Conservation (phyloP, 176 grass and related monocot genomes). For the Puya raimondii region DNA sequence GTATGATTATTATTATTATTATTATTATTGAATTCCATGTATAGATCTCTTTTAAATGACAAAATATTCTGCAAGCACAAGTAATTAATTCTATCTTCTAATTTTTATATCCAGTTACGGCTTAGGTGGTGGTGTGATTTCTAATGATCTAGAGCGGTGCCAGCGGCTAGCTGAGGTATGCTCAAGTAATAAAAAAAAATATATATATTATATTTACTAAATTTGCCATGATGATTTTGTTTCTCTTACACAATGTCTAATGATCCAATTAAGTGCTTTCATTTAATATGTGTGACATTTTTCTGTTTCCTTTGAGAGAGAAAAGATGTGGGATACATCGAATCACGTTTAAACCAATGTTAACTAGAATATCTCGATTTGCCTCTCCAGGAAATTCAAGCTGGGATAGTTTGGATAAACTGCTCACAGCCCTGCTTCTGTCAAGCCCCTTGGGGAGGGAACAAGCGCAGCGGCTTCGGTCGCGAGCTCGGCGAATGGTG, state of each 20-base stretch:
- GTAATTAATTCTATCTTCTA: constrained; percentile 7
- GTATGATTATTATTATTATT: constrained; percentile 27
- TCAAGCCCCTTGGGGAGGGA: constrained; percentile 96
- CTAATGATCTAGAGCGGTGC: constrained; percentile 63
- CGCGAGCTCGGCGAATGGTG: constrained; percentile 95
- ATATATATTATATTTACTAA: too few relatives aligned
- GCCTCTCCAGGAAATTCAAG: constrained; percentile 44
- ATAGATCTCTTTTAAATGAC: not conserved
- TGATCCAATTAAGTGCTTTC: too few relatives aligned
- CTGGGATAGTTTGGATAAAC: constrained; percentile 77
- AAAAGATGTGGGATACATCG: too few relatives aligned
- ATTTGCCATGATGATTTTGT: too few relatives aligned
- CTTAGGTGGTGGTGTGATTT: constrained; percentile 79
- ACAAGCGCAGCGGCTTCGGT: constrained; percentile 91
- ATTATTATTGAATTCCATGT: not conserved
- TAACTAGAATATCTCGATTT: not conserved
- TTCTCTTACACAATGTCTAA: too few relatives aligned
- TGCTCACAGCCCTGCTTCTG: constrained; percentile 98
- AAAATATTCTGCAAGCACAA: not conserved
- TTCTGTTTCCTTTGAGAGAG: too few relatives aligned
- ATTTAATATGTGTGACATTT: too few relatives aligned
- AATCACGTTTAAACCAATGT: too few relatives aligned
- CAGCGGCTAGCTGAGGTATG: constrained; percentile 83
- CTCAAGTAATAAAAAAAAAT: not conserved
- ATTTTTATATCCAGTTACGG: constrained; percentile 54